Evolutionary conservation across 805 yeast species (phyloP).

Genomic region (Candida dajiaensis): DNA sequence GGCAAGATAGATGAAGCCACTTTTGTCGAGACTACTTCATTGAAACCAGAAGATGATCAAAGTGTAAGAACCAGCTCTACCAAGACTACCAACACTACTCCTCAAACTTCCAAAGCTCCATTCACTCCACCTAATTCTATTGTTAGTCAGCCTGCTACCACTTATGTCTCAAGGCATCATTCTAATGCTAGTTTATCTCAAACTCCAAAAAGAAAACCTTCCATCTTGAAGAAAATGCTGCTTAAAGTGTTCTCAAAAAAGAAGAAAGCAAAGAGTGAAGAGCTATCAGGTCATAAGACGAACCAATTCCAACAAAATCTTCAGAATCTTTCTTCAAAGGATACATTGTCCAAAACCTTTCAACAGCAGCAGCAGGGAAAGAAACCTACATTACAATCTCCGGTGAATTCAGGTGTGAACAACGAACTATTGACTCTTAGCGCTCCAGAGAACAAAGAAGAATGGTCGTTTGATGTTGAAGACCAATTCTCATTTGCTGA

Average conservation of each 20-base stretch:
- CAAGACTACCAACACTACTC: neutral
- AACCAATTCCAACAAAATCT: neutral
- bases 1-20: slow-evolving; percentile 18
- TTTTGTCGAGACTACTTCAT: neutral
- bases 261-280: neutral
- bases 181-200: neutral
- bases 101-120: neutral
- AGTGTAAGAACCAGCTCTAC: neutral
- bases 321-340: neutral
- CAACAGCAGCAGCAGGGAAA: neutral
- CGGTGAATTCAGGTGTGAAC: neutral
- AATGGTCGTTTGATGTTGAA: neutral
- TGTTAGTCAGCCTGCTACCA: neutral
- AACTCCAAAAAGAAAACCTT: slow-evolving; percentile 15
- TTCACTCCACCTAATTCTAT: neutral
- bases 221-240: slow-evolving; percentile 18
- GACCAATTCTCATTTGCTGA: slow-evolving; percentile 21
- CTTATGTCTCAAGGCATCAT: neutral
- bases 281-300: neutral
- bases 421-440: neutral
- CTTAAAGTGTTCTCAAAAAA: slow-evolving; percentile 11
- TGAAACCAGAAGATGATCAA: neutral
- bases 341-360: neutral
- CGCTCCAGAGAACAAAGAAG: neutral
- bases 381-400: neutral